These are phyloP conservation scores for Pulveroboletus sp. DNA, from an alignment of 768 basidiomycete species.

Conservation along the genomic window DNA sequence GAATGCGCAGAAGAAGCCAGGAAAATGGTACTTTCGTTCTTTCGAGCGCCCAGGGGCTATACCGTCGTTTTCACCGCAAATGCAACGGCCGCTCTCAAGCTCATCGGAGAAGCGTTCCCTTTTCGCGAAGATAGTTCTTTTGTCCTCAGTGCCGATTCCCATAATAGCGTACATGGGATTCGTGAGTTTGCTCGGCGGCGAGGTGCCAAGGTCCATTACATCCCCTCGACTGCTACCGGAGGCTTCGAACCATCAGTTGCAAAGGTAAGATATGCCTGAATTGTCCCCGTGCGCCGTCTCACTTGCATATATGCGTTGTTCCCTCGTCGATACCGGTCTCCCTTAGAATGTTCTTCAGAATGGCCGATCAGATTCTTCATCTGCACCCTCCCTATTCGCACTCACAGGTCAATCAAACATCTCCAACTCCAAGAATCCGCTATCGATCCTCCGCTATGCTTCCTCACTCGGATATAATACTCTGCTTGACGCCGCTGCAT, in stretches of 20 bases:
- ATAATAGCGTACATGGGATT: slow-evolving; percentile 83
- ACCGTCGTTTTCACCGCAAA: slow-evolving; percentile 81
- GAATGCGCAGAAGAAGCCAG: slow-evolving; percentile 67
- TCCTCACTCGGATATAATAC: slow-evolving; percentile 66
- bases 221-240: slow-evolving; percentile 58
- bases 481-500: slow-evolving; percentile 77
- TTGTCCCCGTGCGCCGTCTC: neutral
- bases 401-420: slow-evolving; percentile 82
- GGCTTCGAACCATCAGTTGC: slow-evolving; percentile 57
- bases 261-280: slow-evolving; percentile 44
- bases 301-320: slow-evolving; percentile 19
- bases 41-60: slow-evolving; percentile 70
- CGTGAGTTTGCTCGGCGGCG: slow-evolving; percentile 60
- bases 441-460: slow-evolving; percentile 63
- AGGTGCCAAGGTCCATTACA: slow-evolving; percentile 59
- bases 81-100: slow-evolving; percentile 73
- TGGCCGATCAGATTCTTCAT: slow-evolving; percentile 40
- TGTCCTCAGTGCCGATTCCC: slow-evolving; percentile 72
- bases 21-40: slow-evolving; percentile 68
- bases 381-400: slow-evolving; percentile 58
- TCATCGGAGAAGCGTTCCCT: slow-evolving; percentile 78
- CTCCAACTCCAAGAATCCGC: slow-evolving; percentile 66
- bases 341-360: slow-evolving; percentile 52
- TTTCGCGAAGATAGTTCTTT: slow-evolving; percentile 56
- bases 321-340: neutral